A percentile compares a stretch with the other conserved stretches of the same genome.
phyloP scores from a whole-genome alignment of 345 rosid genomes.

The Arabidopsis arenosa region DNA sequence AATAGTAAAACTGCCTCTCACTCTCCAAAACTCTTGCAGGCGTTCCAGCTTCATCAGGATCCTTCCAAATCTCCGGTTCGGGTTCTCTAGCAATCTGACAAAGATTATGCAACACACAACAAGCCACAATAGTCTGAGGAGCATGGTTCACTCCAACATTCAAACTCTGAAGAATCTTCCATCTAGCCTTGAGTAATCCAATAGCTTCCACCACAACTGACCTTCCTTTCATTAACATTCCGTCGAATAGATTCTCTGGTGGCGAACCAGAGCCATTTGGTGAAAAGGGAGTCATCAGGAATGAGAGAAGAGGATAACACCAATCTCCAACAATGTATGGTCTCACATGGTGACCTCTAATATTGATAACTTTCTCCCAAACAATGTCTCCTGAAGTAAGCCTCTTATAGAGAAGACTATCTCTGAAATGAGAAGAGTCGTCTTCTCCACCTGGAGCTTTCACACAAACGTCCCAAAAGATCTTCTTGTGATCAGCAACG shows the following conservation, averaged over 20 bases:
- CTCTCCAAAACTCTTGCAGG: conserved; percentile 76
- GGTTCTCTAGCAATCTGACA: conserved; percentile 98
- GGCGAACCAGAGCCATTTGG: conserved; percentile 82
- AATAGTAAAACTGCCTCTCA: conserved; percentile 80
- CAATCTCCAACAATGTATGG: conserved; percentile 96
- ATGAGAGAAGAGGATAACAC: conserved; percentile 87
- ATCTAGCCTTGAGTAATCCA: conserved; percentile 85
- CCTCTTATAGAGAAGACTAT: conserved; percentile 81
- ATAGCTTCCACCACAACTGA: conserved; percentile 92
- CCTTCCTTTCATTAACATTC: conserved; percentile 98
- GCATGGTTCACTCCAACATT: conserved; percentile 93
- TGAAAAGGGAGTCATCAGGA: conserved; percentile 91
- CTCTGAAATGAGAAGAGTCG: conserved; percentile 86
- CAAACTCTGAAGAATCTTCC: conserved; percentile 96
- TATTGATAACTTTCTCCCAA: conserved; percentile 82
- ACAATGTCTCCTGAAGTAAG: conserved; percentile 84
- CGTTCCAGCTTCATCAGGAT: conserved; percentile 79
- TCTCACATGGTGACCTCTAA: conserved; percentile 85
- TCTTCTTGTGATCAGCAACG: conserved; percentile 90
- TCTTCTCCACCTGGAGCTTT: conserved; percentile 89
- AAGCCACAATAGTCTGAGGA: conserved; percentile 97
- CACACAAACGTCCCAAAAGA: conserved; percentile 95
- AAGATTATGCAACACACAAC: conserved; percentile 95
- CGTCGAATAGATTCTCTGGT: conserved; percentile 89
- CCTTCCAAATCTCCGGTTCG: conserved; percentile 85